Evolutionary conservation across 2,329 filamentous ascomycete species (phyloP).

Genomic region (Dactylellina leptospora): DNA sequence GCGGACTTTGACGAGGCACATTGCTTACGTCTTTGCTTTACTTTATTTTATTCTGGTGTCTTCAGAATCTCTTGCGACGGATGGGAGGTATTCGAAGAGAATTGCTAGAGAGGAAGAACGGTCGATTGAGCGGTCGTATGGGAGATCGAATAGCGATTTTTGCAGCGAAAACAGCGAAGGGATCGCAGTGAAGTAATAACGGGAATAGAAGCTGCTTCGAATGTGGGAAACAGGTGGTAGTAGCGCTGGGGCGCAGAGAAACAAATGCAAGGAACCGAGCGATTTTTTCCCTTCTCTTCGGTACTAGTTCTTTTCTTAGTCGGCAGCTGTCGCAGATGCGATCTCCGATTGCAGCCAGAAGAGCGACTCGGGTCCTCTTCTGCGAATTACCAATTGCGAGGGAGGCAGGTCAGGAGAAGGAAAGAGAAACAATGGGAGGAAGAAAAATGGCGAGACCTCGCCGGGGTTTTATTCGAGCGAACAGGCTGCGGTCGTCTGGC

Average conservation of each 20-base stretch:
- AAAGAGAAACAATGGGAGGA: neutral
- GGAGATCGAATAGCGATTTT: no score
- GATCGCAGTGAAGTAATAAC: no score
- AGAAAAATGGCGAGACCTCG: neutral
- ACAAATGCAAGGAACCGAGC: conserved; percentile 46
- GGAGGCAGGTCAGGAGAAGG: neutral
- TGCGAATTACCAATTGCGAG: neutral
- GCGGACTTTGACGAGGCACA: conserved; percentile 58
- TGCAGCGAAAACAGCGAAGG: neutral
- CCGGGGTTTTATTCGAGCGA: conserved; percentile 4
- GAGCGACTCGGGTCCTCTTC: no score
- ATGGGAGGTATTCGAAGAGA: neutral
- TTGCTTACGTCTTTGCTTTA: conserved; percentile 15
- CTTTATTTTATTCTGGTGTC: conserved; percentile 10
- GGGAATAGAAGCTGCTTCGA: no score
- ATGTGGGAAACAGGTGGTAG: neutral
- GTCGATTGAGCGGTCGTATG: no score
- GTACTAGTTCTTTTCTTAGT: neutral
- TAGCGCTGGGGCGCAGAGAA: neutral
- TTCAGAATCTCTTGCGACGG: neutral
- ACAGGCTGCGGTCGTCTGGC: neutral
- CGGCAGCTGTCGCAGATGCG: conserved; percentile 28
- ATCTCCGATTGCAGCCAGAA: no score
- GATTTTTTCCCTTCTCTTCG: conserved; percentile 20
- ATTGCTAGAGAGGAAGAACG: neutral